Evolutionary conservation across 1,139 yeast genomes (phyloP), one percentile per base, ranked within the genome.

Genomic region (Petasospora fabianii): DNA sequence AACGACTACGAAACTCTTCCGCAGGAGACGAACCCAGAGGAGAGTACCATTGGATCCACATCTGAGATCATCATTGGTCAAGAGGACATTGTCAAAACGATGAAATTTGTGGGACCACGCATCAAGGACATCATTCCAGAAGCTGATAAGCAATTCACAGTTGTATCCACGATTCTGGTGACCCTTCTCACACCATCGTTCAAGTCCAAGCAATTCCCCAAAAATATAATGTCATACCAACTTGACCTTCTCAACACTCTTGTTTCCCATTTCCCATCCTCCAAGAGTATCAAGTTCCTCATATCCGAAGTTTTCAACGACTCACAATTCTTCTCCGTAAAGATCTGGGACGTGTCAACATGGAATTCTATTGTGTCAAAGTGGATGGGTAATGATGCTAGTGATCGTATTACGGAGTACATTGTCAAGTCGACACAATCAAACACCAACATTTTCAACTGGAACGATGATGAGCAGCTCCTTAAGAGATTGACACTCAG

Each of bases 391-490:
- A 62, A 61, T 26, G 90, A 83, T 41, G 73, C 73, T 35, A 38
- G 38, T 32, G 90, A 80, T 8, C 76, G 74, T 38, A 57, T 84
- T 35, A 56, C 59, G 4, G 95, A 85, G 20, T 64, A 78, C 36
- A 56, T 81, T 26, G 64, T 68, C 35, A 69, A 72, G 21, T 62
- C 79, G 1, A 65, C 80, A 6, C 66, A 81, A 0, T 69, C 80
- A 12, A 76, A 77, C 10, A 40, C 53, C 7, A 53, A 49, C 35
- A 66, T 84, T 20, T 84, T 85, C 59, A 78, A 75, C 30, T 84
- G 95, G 90, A 79, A 80, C 47, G 95, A 86, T 46, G 77, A 83
- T 14, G 92, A 83, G 48, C 65, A 78, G 24, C 75, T 72, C 21
- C 17, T 50, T 27, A 73, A 75, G 37, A 64, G 71, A 5, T 59